Evolutionary conservation across 352 stramenopile species (phyloP).

Genomic region (Blastocystis sp.): DNA sequence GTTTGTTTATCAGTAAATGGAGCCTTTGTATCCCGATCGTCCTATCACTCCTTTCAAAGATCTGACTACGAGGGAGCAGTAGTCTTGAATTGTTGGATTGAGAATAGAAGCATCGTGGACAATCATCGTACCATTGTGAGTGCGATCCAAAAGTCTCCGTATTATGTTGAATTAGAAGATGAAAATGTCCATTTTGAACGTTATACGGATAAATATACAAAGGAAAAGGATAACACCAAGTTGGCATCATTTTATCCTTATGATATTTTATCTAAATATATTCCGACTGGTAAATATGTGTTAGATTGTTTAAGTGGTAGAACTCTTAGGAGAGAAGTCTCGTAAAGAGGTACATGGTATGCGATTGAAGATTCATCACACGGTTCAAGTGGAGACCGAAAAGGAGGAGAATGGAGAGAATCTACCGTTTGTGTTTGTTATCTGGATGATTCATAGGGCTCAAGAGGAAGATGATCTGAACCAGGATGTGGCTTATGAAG

Average conservation of each 20-base stretch:
- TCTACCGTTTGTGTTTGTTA: background rate
- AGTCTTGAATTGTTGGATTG: no score
- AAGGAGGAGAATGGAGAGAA: conserved; percentile 23
- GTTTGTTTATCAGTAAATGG: conserved; percentile 35
- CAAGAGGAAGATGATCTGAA: conserved; percentile 44
- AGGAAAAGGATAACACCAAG: conserved; percentile 33
- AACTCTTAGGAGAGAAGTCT: conserved; percentile 36
- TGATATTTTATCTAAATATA: conserved; percentile 49
- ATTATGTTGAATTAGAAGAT: conserved; percentile 35
- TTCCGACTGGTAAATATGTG: conserved; percentile 25
- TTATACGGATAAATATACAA: conserved; percentile 44
- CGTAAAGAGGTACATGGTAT: background rate
- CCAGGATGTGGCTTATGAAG: conserved; percentile 34
- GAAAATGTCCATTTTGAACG: conserved; percentile 21
- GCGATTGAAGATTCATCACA: background rate
- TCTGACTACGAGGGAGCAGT: background rate
- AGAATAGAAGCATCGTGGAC: background rate
- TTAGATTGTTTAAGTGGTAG: background rate
- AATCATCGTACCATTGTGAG: background rate
- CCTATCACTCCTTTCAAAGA: background rate
- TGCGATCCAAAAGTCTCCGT: conserved; percentile 39
- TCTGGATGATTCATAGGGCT: background rate
- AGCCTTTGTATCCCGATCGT: background rate
- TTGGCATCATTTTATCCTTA: conserved; percentile 42
- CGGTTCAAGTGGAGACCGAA: background rate